A percentile compares a stretch with the other conserved stretches of the same genome.
Conservation (phyloP, 805 yeast genomes). For the Hanseniaspora nectarophila region DNA sequence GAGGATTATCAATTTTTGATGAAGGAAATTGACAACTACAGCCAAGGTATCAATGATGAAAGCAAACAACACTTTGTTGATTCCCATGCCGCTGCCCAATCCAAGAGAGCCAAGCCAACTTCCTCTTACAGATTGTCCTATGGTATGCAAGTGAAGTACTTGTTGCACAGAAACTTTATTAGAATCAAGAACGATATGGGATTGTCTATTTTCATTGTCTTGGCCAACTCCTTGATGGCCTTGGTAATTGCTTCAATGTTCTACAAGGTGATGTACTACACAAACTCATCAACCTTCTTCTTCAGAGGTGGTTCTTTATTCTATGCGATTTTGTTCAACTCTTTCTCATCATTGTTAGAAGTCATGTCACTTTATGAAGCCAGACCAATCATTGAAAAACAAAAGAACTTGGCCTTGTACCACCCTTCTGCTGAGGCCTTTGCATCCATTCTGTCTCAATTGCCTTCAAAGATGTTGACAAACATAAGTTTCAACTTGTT, state of each 20-base stretch:
- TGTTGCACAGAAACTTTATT: constrained; percentile 35
- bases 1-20: constrained; percentile 33
- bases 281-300: constrained; percentile 36
- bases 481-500: constrained; percentile 38
- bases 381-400: constrained; percentile 49
- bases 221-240: constrained; percentile 40
- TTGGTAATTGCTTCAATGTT: constrained; percentile 43
- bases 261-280: constrained; percentile 32
- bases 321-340: constrained; percentile 49
- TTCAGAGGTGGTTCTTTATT: constrained; percentile 51
- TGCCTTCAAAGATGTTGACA: constrained; percentile 39
- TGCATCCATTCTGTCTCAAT: constrained; percentile 48
- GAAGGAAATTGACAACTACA: constrained; percentile 33
- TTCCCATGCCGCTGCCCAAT: constrained; percentile 39
- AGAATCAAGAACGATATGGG: constrained; percentile 38
- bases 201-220: constrained; percentile 31
- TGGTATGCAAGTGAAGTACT: constrained; percentile 37
- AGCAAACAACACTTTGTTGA: constrained; percentile 19
- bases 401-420: constrained; percentile 44
- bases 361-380: constrained; percentile 41
- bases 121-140: constrained; percentile 42
- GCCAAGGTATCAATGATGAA: constrained; percentile 9
- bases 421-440: constrained; percentile 56
- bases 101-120: constrained; percentile 32
- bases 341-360: constrained; percentile 50